These are phyloP conservation scores for Hanseniaspora meyeri DNA, from an alignment of 805 yeast species.

Conservation along the genomic window DNA sequence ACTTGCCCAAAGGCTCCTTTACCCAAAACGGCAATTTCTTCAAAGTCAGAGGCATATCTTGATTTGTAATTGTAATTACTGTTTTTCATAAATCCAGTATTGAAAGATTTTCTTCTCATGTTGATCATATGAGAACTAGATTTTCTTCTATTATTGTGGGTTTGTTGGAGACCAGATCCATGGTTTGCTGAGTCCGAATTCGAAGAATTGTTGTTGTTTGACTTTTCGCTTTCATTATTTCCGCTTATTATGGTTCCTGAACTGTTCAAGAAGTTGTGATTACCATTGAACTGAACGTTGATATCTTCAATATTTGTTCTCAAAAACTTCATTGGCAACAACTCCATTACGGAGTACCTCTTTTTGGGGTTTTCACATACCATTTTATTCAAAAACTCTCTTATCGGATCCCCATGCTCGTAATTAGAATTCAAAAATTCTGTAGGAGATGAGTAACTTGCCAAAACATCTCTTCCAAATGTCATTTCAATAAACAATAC, in stretches of 20 bases:
- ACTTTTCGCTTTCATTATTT: not conserved
- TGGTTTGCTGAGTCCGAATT: not conserved
- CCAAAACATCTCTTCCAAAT: constrained; percentile 44
- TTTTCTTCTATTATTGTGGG: constrained; percentile 4
- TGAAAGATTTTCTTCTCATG: constrained; percentile 32
- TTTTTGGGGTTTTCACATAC: constrained; percentile 53
- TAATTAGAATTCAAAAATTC: constrained; percentile 41
- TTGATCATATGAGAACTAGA: constrained; percentile 22
- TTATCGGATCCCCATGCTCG: constrained; percentile 43
- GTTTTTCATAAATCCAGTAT: constrained; percentile 27
- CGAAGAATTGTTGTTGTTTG: not conserved
- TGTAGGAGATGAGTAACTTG: constrained; percentile 46
- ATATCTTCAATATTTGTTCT: constrained; percentile 50
- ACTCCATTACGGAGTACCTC: constrained; percentile 72
- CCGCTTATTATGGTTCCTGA: constrained; percentile 13
- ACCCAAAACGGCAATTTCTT: constrained; percentile 82
- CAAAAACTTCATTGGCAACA: constrained; percentile 70
- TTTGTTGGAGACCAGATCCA: not conserved
- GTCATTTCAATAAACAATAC: constrained; percentile 58
- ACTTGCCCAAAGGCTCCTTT: constrained; percentile 97
- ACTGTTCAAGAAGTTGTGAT: constrained; percentile 11
- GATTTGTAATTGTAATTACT: constrained; percentile 31
- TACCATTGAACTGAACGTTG: constrained; percentile 18
- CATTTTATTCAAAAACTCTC: constrained; percentile 54
- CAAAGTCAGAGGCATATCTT: constrained; percentile 84